phyloP scores from a whole-genome alignment of 495 filamentous ascomycete genomes.

The Acidiella bohemica region DNA sequence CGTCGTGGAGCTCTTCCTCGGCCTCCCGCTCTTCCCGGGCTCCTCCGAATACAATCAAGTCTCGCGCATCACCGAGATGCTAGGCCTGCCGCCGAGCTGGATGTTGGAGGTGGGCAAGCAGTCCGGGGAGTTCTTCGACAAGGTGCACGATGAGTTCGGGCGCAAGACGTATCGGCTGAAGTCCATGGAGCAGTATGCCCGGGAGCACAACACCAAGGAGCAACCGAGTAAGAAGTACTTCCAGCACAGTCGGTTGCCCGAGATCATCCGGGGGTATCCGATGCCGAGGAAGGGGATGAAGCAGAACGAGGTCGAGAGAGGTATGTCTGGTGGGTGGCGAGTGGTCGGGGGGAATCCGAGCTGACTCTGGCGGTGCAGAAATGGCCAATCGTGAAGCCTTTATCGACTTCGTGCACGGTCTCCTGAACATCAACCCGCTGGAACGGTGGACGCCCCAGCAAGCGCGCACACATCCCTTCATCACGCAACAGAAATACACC shows the following conservation, averaged over 20 bases:
- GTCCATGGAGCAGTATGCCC: slow-evolving; percentile 91
- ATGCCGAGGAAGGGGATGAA: slow-evolving; percentile 99
- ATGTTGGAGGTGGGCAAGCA: slow-evolving; percentile 99
- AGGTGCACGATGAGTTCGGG: slow-evolving; percentile 81
- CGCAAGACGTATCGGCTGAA: slow-evolving; percentile 84
- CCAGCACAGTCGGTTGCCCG: slow-evolving; percentile 78
- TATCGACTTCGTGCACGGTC: slow-evolving; percentile 95
- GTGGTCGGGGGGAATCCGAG: background rate
- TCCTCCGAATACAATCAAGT: slow-evolving; percentile 99
- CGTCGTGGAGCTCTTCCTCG: slow-evolving; percentile 94
- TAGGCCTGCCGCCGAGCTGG: slow-evolving; percentile 91
- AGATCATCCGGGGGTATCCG: slow-evolving; percentile 92
- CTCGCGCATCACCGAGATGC: slow-evolving; percentile 93
- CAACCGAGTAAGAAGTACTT: slow-evolving; percentile 99
- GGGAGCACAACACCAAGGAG: slow-evolving; percentile 91
- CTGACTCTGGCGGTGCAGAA: slow-evolving; percentile 44
- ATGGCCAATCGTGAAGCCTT: slow-evolving; percentile 97
- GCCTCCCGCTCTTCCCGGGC: slow-evolving; percentile 87
- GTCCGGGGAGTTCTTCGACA: slow-evolving; percentile 94
- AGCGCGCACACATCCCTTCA: slow-evolving; percentile 95
- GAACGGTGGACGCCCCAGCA: slow-evolving; percentile 98
- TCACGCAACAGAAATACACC: slow-evolving; percentile 95
- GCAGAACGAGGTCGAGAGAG: slow-evolving; percentile 86
- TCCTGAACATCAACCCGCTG: slow-evolving; percentile 88
- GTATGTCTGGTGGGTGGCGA: slow-evolving; percentile 37